These are phyloP conservation scores for Acephala macrosclerotiorum DNA, from an alignment of 2,329 filamentous ascomycete species.

Conservation along the genomic window DNA sequence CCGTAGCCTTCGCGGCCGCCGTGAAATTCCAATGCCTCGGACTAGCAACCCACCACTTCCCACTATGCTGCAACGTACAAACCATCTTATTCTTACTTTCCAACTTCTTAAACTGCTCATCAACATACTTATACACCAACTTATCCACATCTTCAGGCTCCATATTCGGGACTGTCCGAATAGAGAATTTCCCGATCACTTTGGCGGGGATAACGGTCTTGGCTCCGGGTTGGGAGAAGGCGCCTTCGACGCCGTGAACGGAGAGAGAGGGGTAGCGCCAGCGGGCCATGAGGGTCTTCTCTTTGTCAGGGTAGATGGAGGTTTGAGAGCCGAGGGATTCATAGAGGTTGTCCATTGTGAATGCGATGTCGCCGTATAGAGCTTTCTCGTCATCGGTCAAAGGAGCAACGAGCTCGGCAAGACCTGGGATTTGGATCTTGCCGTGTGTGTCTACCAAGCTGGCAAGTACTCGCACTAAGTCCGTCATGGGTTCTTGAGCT, in stretches of 20 bases:
- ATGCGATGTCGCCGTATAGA: slow-evolving; percentile 89
- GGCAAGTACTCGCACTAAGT: slow-evolving; percentile 82
- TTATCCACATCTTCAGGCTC: slow-evolving; percentile 88
- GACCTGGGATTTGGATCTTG: slow-evolving; percentile 92
- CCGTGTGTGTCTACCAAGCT: slow-evolving; percentile 88
- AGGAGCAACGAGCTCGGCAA: slow-evolving; percentile 91
- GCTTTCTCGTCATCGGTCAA: slow-evolving; percentile 85
- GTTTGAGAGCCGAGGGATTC: slow-evolving; percentile 91
- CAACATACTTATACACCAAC: slow-evolving; percentile 82
- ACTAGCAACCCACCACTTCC: slow-evolving; percentile 98
- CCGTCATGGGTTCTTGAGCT: slow-evolving; percentile 98
- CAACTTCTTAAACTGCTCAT: slow-evolving; percentile 85
- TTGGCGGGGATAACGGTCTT: slow-evolving; percentile 99
- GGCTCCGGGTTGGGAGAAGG: slow-evolving; percentile 89
- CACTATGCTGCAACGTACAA: slow-evolving; percentile 83
- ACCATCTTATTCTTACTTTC: slow-evolving; percentile 91
- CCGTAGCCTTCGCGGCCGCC: slow-evolving; percentile 92
- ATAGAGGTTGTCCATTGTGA: slow-evolving; percentile 95
- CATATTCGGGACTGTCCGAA: slow-evolving; percentile 98
- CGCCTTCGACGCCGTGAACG: slow-evolving; percentile 93
- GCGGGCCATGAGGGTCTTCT: slow-evolving; percentile 90
- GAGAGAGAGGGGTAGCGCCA: slow-evolving; percentile 96
- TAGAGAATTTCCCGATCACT: slow-evolving; percentile 97
- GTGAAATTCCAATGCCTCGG: slow-evolving; percentile 99
- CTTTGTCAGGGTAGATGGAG: slow-evolving; percentile 87